phyloP scores from a whole-genome alignment of 805 yeast genomes.

The Nakazawaea ambrosiae region DNA sequence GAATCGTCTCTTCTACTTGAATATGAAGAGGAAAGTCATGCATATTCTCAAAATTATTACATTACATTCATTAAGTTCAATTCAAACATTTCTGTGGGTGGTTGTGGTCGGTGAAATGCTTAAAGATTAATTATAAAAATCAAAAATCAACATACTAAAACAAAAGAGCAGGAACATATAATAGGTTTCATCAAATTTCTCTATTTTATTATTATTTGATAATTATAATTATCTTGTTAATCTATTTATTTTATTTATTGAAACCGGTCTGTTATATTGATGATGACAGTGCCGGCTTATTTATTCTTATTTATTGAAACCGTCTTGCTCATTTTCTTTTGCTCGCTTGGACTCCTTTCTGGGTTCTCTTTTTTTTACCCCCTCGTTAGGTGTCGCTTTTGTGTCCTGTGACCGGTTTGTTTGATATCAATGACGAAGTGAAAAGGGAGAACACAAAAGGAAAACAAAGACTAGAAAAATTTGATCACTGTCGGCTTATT shows the following conservation, averaged over 20 bases:
- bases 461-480: too few relatives aligned
- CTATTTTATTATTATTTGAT: background rate
- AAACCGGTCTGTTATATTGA: background rate
- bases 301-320: constrained; percentile 11
- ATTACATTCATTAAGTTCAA: too few relatives aligned
- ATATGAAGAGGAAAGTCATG: too few relatives aligned
- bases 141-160: background rate
- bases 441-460: too few relatives aligned
- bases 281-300: constrained; percentile 3
- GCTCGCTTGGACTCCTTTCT: too few relatives aligned
- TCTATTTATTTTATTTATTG: constrained; percentile 10
- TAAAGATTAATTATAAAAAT: too few relatives aligned
- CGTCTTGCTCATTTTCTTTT: background rate
- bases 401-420: too few relatives aligned
- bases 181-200: background rate
- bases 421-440: background rate
- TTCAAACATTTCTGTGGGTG: constrained; percentile 7
- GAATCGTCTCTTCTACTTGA: too few relatives aligned
- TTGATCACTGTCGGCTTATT: constrained; percentile 3
- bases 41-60: too few relatives aligned
- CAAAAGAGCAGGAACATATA: background rate
- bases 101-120: constrained; percentile 11
- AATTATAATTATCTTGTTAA: background rate
- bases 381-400: too few relatives aligned
- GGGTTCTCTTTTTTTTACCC: too few relatives aligned